phyloP scores from a whole-genome alignment of 257 asterid genomes.

The Salvia rosmarinus region DNA sequence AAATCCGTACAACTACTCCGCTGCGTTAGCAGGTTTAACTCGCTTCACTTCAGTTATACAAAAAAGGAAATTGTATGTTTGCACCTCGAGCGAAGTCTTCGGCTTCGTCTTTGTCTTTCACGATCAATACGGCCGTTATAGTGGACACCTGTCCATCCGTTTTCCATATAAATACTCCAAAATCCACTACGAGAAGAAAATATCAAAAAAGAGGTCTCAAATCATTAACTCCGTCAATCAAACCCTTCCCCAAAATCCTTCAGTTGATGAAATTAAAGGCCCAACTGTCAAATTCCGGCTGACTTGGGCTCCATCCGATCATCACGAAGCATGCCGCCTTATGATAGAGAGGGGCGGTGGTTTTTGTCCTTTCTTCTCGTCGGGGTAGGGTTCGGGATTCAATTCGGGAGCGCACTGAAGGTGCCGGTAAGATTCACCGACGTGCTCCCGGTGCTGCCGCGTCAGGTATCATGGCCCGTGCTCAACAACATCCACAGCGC shows the following conservation, averaged over 20 bases:
- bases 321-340: conserved; percentile 31
- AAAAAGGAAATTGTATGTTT: not conserved
- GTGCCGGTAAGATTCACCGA: conserved; percentile 82
- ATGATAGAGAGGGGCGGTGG: conserved; percentile 37
- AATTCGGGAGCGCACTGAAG: conserved; percentile 66
- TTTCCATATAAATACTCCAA: conserved; percentile 14
- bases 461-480: conserved; percentile 91
- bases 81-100: not conserved
- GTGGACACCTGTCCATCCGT: conserved; percentile 32
- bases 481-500: conserved; percentile 80
- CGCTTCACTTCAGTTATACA: not conserved
- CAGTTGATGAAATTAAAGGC: conserved; percentile 33
- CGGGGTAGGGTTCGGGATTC: conserved; percentile 58
- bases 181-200: not conserved
- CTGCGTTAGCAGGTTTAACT: no score
- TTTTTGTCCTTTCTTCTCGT: conserved; percentile 47
- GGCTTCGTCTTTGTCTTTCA: conserved; percentile 20
- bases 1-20: no score
- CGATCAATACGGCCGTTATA: not conserved
- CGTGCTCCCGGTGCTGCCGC: conserved; percentile 90
- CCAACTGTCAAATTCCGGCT: conserved; percentile 29
- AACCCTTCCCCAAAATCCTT: conserved; percentile 33
- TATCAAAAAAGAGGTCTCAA: not conserved
- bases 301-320: conserved; percentile 16
- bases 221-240: conserved; percentile 20